Percentiles rank a stretch among this genome's conserved stretches.
These are phyloP conservation scores for Venturia carpophila DNA, from an alignment of 2,329 filamentous ascomycete genomes.

Conservation along the genomic window DNA sequence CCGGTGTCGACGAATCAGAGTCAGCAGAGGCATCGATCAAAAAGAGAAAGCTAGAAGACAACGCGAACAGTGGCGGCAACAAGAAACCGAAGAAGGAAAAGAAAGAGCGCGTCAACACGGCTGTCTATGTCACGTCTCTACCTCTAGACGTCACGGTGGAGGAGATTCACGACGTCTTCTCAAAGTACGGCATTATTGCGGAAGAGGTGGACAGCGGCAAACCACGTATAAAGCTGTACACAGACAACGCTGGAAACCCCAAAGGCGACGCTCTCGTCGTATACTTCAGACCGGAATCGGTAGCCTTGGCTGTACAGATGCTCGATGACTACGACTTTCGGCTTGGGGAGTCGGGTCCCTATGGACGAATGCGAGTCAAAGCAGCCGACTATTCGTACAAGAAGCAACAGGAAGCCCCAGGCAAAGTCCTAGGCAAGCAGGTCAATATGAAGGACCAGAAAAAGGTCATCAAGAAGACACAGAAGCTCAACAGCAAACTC, in stretches of 20 bases:
- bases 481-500: conserved; percentile 80
- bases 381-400: conserved; percentile 88
- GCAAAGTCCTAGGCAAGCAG: conserved; percentile 39
- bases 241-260: conserved; percentile 70
- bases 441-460: conserved; percentile 54
- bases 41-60: conserved; percentile 41
- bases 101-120: conserved; percentile 61
- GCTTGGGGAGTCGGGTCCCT: conserved; percentile 44
- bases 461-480: conserved; percentile 80
- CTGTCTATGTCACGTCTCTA: conserved; percentile 84
- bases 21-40: conserved; percentile 40
- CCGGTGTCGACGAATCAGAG: conserved; percentile 52
- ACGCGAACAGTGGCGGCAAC: conserved; percentile 27
- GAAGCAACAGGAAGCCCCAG: conserved; percentile 61
- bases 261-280: conserved; percentile 91
- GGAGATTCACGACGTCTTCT: conserved; percentile 79
- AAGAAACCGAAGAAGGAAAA: conserved; percentile 24
- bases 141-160: conserved; percentile 69
- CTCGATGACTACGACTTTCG: conserved; percentile 78
- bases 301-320: conserved; percentile 72
- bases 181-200: conserved; percentile 82
- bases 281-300: conserved; percentile 93
- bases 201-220: conserved; percentile 86
- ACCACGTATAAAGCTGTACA: conserved; percentile 90
- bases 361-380: conserved; percentile 69